phyloP scores from a whole-genome alignment of 1,284 basidiomycete species.

The Neonothopanus nambi region DNA sequence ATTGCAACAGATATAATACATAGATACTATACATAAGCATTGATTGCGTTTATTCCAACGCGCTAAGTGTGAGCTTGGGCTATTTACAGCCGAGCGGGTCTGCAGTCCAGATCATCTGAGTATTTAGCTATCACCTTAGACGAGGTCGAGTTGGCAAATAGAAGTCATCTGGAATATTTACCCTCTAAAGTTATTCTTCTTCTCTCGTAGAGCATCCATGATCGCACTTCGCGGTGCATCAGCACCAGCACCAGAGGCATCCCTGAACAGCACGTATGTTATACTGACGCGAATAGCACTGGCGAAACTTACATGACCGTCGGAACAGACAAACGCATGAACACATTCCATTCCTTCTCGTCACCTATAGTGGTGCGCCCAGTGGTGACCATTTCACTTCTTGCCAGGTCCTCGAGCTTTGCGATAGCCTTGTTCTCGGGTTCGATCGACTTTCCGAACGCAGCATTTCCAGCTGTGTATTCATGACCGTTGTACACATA shows the following conservation, averaged over 20 bases:
- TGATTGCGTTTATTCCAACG: too few species aligned
- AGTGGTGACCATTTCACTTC: slow-evolving; percentile 59
- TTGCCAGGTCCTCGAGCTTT: slow-evolving; percentile 54
- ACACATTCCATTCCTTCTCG: slow-evolving; percentile 86
- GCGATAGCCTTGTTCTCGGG: slow-evolving; percentile 59
- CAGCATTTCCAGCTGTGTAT: slow-evolving; percentile 74
- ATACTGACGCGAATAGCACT: not conserved
- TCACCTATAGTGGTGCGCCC: slow-evolving; percentile 84
- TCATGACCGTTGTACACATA: slow-evolving; percentile 92
- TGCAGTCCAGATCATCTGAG: too few species aligned
- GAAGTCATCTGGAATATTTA: slow-evolving; percentile 23
- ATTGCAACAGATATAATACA: too few species aligned
- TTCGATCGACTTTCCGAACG: slow-evolving; percentile 69
- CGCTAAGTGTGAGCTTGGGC: too few species aligned
- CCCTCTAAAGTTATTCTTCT: slow-evolving; percentile 83
- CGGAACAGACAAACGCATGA: slow-evolving; percentile 69
- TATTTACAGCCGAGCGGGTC: too few species aligned
- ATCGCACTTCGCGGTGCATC: slow-evolving; percentile 52
- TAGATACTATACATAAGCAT: too few species aligned
- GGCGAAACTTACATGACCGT: slow-evolving; percentile 50
- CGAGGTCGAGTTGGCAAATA: too few species aligned
- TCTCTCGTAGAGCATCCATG: slow-evolving; percentile 75
- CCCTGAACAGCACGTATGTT: slow-evolving; percentile 32
- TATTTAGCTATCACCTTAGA: too few species aligned
- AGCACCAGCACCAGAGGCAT: slow-evolving; percentile 46